Percentiles rank a stretch among this genome's conserved stretches.
phyloP scores from a whole-genome alignment of 2,329 filamentous ascomycete species.

The Alternaria tenuissima region DNA sequence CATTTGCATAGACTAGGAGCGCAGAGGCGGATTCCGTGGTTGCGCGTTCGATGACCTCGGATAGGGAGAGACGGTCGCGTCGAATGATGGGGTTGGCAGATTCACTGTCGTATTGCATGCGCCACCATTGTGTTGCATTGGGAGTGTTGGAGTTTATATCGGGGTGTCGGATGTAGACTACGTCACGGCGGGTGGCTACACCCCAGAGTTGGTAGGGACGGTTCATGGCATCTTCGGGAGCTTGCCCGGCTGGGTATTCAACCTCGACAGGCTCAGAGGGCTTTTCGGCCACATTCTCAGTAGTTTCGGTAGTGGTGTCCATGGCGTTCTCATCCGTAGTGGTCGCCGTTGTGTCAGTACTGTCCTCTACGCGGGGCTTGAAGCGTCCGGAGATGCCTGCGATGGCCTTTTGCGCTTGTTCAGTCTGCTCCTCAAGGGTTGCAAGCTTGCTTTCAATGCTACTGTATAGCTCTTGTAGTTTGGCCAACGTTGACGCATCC shows the following conservation, averaged over 20 bases:
- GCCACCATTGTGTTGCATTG: conserved; percentile 46
- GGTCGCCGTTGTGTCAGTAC: conserved; percentile 13
- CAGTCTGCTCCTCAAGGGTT: conserved; percentile 53
- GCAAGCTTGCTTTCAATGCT: conserved; percentile 46
- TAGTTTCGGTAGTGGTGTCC: not conserved
- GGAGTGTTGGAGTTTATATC: conserved; percentile 29
- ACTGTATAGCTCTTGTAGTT: conserved; percentile 41
- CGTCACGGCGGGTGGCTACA: conserved; percentile 64
- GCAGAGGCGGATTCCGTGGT: conserved; percentile 61
- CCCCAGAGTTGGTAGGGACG: conserved; percentile 65
- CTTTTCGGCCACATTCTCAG: conserved; percentile 38
- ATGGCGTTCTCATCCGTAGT: not conserved
- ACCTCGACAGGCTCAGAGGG: not conserved
- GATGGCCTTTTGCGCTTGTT: conserved; percentile 53
- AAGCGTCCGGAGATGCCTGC: conserved; percentile 56
- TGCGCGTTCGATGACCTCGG: conserved; percentile 64
- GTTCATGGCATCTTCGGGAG: conserved; percentile 33
- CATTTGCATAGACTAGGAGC: conserved; percentile 68
- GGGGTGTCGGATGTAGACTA: conserved; percentile 64
- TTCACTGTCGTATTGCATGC: conserved; percentile 44
- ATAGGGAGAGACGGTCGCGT: conserved; percentile 55
- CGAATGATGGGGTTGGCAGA: conserved; percentile 34
- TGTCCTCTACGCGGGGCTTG: conserved; percentile 55
- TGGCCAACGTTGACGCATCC: conserved; percentile 32
- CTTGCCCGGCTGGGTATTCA: conserved; percentile 29